Conservation (phyloP, 1,284 basidiomycete species). For the Peniophora sp. region DNA sequence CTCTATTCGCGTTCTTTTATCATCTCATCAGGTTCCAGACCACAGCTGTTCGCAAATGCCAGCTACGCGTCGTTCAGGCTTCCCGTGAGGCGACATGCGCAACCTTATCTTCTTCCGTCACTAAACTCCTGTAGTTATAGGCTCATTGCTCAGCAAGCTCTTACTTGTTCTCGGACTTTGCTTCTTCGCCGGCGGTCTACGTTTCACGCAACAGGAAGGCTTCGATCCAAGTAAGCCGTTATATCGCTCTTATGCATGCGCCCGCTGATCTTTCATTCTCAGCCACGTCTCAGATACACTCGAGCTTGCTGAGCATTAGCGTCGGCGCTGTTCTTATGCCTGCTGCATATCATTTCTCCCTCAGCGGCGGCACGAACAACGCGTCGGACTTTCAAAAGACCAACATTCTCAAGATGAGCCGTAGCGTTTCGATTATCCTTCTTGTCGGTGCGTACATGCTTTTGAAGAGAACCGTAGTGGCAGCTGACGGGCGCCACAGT, state of each 20-base stretch:
- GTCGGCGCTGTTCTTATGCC: slow-evolving; percentile 78
- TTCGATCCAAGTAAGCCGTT: slow-evolving; percentile 58
- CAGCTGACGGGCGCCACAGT: slow-evolving; percentile 28
- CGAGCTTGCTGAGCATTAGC: slow-evolving; percentile 74
- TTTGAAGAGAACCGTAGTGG: background rate
- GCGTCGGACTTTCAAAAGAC: slow-evolving; percentile 22
- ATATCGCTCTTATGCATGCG: background rate
- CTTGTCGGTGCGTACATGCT: slow-evolving; percentile 41
- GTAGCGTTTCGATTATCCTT: slow-evolving; percentile 66
- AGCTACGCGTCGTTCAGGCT: background rate
- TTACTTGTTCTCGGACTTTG: slow-evolving; percentile 65
- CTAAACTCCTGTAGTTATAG: background rate
- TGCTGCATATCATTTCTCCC: slow-evolving; percentile 63
- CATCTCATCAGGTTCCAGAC: background rate
- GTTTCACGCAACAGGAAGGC: slow-evolving; percentile 65
- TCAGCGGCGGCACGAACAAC: slow-evolving; percentile 24
- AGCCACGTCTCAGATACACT: slow-evolving; percentile 78
- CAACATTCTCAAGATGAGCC: slow-evolving; percentile 76
- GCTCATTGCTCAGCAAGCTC: background rate
- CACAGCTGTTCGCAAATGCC: slow-evolving; percentile 1
- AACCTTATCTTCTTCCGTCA: background rate
- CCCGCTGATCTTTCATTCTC: slow-evolving; percentile 2
- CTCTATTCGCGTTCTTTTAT: background rate
- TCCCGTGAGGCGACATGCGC: background rate
- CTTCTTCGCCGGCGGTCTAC: slow-evolving; percentile 72